These are phyloP conservation scores for Nakaseomyces bracarensis DNA, from an alignment of 1,139 yeast genomes.

Conservation along the genomic window DNA sequence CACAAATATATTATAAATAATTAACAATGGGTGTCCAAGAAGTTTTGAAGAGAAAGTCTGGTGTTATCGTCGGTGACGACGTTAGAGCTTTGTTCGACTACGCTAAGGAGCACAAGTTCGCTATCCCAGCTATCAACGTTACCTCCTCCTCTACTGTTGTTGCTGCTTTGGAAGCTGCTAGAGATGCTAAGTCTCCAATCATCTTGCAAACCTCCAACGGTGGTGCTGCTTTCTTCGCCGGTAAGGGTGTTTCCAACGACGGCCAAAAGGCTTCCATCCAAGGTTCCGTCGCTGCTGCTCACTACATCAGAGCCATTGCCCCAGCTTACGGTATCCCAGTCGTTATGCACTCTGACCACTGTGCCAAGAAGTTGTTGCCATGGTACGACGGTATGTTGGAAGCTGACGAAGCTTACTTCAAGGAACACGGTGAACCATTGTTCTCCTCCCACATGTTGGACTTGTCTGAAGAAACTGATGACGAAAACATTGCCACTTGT, in stretches of 20 bases:
- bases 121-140: constrained; percentile 97
- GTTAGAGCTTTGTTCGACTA: constrained; percentile 87
- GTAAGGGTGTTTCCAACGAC: constrained; percentile 94
- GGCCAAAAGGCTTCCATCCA: constrained; percentile 91
- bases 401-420: constrained; percentile 91
- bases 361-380: constrained; percentile 95
- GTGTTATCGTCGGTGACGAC: constrained; percentile 99
- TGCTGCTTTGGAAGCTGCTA: constrained; percentile 96
- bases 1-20: neutral
- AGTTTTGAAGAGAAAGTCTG: constrained; percentile 81
- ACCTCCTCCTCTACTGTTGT: constrained; percentile 96
- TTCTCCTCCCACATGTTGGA: constrained; percentile 99
- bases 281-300: constrained; percentile 97
- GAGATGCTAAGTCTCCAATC: constrained; percentile 93
- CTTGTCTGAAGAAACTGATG: constrained; percentile 93
- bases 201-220: constrained; percentile 97
- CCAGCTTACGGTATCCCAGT: constrained; percentile 97
- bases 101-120: constrained; percentile 89
- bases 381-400: constrained; percentile 98
- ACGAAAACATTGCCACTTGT: constrained; percentile 90
- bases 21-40: constrained; percentile 43
- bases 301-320: constrained; percentile 92
- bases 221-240: constrained; percentile 99
- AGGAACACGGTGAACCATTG: constrained; percentile 82
- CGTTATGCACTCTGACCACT: constrained; percentile 94